Conservation (phyloP, 371 early-diverging fungal species). For the Edhazardia aedis region DNA sequence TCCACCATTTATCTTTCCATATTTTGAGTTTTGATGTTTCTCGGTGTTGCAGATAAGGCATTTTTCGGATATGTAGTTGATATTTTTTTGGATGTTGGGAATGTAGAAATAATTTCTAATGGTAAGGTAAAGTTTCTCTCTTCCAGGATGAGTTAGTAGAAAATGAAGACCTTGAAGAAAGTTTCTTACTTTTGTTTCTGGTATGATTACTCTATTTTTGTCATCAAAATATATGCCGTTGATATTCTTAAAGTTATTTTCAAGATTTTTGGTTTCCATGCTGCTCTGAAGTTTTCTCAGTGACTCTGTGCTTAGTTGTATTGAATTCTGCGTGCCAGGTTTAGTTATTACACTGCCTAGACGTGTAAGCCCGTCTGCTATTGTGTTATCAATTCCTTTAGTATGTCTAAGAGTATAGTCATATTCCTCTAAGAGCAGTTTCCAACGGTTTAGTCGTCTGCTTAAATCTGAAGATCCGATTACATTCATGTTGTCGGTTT, state of each 20-base stretch:
- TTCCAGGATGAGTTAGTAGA: background rate
- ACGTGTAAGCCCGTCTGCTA: background rate
- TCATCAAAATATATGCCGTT: background rate
- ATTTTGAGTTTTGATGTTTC: background rate
- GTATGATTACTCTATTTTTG: background rate
- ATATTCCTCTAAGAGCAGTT: background rate
- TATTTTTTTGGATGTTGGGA: background rate
- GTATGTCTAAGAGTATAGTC: background rate
- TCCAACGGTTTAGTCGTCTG: background rate
- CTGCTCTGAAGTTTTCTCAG: background rate
- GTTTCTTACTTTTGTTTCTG: background rate
- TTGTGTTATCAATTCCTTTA: background rate
- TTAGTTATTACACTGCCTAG: background rate
- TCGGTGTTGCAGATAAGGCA: background rate
- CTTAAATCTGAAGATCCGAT: background rate
- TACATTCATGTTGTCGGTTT: background rate
- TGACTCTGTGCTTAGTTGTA: background rate
- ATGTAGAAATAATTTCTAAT: background rate
- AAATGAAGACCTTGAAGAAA: background rate
- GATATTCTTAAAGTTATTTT: background rate
- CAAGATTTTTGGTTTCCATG: background rate
- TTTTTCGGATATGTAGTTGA: background rate
- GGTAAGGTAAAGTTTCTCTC: background rate
- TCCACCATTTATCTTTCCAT: background rate
- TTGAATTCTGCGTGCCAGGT: background rate